These are phyloP conservation scores for Eutypa lata DNA, from an alignment of 2,329 filamentous ascomycete species.

Conservation along the genomic window DNA sequence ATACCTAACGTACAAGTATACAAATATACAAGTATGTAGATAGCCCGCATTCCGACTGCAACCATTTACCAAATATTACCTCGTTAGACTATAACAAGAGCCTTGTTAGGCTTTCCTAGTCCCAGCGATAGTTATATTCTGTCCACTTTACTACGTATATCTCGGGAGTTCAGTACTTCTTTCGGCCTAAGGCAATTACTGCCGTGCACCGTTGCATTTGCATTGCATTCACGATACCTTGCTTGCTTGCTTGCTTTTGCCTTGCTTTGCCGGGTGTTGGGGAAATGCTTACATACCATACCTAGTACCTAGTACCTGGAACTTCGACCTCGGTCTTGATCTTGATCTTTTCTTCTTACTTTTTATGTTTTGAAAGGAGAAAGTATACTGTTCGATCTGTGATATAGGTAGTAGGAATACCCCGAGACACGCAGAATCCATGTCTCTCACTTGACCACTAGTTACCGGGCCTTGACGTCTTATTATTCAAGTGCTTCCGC, in stretches of 20 bases:
- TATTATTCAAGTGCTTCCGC: background rate
- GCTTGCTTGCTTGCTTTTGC: too few species aligned
- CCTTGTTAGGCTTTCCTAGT: too few species aligned
- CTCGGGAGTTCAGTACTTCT: background rate
- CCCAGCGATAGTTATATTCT: too few species aligned
- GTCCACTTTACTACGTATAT: too few species aligned
- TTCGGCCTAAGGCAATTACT: background rate
- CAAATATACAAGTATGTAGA: too few species aligned
- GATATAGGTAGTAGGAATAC: too few species aligned
- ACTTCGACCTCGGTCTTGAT: background rate
- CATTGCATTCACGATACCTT: background rate
- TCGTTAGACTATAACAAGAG: too few species aligned
- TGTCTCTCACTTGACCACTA: background rate
- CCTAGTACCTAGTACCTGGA: background rate
- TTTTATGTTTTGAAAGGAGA: background rate
- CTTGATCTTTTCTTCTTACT: background rate
- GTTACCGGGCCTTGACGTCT: background rate
- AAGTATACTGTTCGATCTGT: background rate
- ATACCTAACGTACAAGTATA: too few species aligned
- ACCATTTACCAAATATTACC: too few species aligned
- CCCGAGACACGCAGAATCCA: background rate
- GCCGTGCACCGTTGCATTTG: background rate
- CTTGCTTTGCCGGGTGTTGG: background rate
- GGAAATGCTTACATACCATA: background rate
- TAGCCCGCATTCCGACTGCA: too few species aligned